Evolutionary conservation across 768 basidiomycete genomes (phyloP), one percentile per base, ranked within the genome.

Genomic region (Lentinula detonsa): DNA sequence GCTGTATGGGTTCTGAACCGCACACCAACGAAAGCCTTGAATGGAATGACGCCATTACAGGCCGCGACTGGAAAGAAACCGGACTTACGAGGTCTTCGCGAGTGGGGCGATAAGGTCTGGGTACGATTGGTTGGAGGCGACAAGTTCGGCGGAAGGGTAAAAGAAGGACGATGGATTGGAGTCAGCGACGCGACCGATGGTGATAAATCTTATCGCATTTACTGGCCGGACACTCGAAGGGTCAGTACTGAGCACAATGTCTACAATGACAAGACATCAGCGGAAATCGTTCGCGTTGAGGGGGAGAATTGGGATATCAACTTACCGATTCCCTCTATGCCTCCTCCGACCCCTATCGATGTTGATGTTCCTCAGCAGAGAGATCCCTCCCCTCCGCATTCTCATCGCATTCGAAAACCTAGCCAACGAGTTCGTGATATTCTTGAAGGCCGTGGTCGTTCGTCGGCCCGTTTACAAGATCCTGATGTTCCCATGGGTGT

Each of bases 1-100:
- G 70, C 68, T 0, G 66, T 71, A 0, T 79, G 72, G 65, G 31
- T 78, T 1, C 63, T 68, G 57, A 79, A 80, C 63, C 42, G 71
- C 1, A 69, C 71, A 0, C 63, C 70, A 0, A 74, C 71, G 1
- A 63, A 64, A 13, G 64, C 63, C 0, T 37, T 76, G 0, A 56
- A 66, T 9, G 66, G 68, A 4, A 66, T 58, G 48, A 72, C 71
- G 34, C 72, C 71, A 0, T 69, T 65, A 54, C 61, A 69, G 39
- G 43, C 62, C 0, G 18, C 51, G 9, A 58, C 57, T 5, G 67
- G 68, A 3, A 59, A 63, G 43, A 72, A 72, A 40, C 72, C 70
- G 2, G 49, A 71, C 46, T 54, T 74, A 4, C 13, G n/a, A 8
- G 50, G 56, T 15, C 33, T 75, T 0, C 67, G 64, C 2, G 65